Percentiles rank a stretch among this genome's conserved stretches.
phyloP scores from a whole-genome alignment of 2,329 filamentous ascomycete species.

The Pseudopithomyces maydicus region DNA sequence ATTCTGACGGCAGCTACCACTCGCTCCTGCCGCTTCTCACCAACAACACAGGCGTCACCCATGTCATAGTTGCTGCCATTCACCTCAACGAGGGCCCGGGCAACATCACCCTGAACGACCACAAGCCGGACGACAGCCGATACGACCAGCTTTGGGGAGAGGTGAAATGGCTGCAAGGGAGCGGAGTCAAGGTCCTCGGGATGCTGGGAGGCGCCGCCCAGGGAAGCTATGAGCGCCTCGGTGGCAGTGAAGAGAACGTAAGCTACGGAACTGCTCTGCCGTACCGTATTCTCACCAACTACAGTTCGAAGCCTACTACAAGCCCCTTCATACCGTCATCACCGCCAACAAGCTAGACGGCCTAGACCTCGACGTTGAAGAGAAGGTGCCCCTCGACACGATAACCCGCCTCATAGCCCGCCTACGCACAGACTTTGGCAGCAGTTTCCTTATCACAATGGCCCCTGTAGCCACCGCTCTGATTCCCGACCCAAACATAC shows the following conservation, averaged over 20 bases:
- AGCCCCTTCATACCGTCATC: conserved; percentile 69
- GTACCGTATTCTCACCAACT: conserved; percentile 1
- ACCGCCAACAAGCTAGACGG: conserved; percentile 54
- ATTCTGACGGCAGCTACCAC: conserved; percentile 58
- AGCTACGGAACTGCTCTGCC: neutral
- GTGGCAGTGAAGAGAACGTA: conserved; percentile 41
- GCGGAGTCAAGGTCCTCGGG: conserved; percentile 78
- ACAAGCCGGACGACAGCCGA: conserved; percentile 68
- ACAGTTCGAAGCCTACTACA: conserved; percentile 76
- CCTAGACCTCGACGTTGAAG: conserved; percentile 61
- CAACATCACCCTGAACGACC: conserved; percentile 79
- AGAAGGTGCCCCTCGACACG: conserved; percentile 70
- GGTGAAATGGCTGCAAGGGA: conserved; percentile 70
- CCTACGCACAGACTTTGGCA: conserved; percentile 67
- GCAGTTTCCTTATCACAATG: conserved; percentile 75
- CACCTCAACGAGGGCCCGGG: conserved; percentile 75
- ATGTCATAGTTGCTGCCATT: conserved; percentile 85
- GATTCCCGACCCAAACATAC: conserved; percentile 51
- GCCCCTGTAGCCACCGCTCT: conserved; percentile 82
- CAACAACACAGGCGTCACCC: conserved; percentile 69
- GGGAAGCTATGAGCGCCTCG: conserved; percentile 67
- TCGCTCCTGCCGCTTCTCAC: conserved; percentile 66
- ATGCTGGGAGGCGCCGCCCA: conserved; percentile 87
- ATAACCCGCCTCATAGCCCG: conserved; percentile 58
- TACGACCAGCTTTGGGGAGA: conserved; percentile 81